A percentile compares a stretch with the other conserved stretches of the same genome.
These are phyloP conservation scores for Kokia cookei DNA, from an alignment of 441 rosid genomes.

Conservation along the genomic window DNA sequence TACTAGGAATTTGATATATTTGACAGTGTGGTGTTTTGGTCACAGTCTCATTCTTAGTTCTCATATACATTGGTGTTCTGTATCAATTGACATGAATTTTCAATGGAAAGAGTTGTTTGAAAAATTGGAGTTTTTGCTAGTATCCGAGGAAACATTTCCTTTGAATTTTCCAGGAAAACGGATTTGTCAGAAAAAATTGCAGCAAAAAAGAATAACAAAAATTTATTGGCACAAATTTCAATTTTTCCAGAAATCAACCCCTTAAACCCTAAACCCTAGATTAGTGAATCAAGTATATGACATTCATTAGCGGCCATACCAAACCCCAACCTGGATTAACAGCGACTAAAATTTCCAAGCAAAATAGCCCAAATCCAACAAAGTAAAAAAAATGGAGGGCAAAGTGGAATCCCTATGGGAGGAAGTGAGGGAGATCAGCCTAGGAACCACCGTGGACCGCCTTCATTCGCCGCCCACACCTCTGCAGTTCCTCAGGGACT, in stretches of 20 bases:
- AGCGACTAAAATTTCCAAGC: neutral
- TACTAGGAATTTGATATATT: neutral
- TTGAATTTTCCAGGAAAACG: neutral
- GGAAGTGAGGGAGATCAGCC: slow-evolving; percentile 62
- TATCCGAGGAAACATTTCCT: too few species aligned
- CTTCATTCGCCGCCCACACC: slow-evolving; percentile 54
- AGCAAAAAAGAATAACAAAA: too few species aligned
- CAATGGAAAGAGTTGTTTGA: neutral
- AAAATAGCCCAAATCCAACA: neutral
- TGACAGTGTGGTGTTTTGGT: neutral
- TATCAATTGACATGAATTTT: neutral
- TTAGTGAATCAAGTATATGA: too few species aligned
- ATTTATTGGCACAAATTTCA: too few species aligned
- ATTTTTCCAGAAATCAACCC: too few species aligned
- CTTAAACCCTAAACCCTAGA: too few species aligned
- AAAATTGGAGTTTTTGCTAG: too few species aligned
- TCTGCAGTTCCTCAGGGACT: slow-evolving; percentile 53
- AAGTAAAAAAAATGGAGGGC: slow-evolving; percentile 1
- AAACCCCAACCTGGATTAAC: neutral
- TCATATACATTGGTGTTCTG: neutral
- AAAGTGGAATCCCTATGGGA: slow-evolving; percentile 43
- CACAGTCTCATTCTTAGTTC: neutral
- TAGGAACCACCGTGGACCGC: slow-evolving; percentile 40
- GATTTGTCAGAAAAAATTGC: too few species aligned
- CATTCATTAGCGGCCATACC: too few species aligned